phyloP scores from a whole-genome alignment of 306 rosid species.

The Mimosa pudica region DNA sequence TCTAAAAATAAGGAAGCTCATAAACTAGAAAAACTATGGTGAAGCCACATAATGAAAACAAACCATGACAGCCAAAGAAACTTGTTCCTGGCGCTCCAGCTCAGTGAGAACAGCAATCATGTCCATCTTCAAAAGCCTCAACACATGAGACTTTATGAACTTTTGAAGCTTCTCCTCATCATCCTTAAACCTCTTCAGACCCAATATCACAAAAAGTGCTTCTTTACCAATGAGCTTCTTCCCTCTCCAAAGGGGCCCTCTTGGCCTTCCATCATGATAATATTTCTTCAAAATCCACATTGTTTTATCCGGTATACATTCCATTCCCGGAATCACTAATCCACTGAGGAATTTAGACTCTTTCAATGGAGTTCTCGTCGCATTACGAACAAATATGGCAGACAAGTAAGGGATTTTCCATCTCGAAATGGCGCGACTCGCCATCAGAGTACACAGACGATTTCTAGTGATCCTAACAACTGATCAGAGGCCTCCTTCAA shows the following conservation, averaged over 20 bases:
- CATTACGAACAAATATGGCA: constrained; percentile 34
- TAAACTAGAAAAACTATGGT: neutral
- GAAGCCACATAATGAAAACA: neutral
- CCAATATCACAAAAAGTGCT: constrained; percentile 73
- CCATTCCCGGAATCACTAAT: constrained; percentile 19
- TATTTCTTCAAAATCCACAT: constrained; percentile 48
- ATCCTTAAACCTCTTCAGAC: constrained; percentile 79
- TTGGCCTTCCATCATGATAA: constrained; percentile 94
- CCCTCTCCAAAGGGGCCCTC: constrained; percentile 98
- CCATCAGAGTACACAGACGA: constrained; percentile 42
- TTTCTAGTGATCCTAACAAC: neutral
- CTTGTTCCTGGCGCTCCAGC: constrained; percentile 94
- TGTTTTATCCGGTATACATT: constrained; percentile 32
- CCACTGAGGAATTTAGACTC: constrained; percentile 28
- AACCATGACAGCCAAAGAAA: constrained; percentile 81
- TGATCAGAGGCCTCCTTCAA: neutral
- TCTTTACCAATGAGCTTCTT: constrained; percentile 89
- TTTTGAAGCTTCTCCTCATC: constrained; percentile 70
- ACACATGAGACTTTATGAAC: constrained; percentile 67
- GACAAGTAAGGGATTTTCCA: constrained; percentile 36
- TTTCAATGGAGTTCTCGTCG: constrained; percentile 30
- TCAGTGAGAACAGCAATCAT: constrained; percentile 79
- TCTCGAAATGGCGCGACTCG: constrained; percentile 53
- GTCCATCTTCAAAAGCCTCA: constrained; percentile 82
- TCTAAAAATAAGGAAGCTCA: neutral